Evolutionary conservation across 331 rosid species (phyloP).

Genomic region (Spiraea crenata): DNA sequence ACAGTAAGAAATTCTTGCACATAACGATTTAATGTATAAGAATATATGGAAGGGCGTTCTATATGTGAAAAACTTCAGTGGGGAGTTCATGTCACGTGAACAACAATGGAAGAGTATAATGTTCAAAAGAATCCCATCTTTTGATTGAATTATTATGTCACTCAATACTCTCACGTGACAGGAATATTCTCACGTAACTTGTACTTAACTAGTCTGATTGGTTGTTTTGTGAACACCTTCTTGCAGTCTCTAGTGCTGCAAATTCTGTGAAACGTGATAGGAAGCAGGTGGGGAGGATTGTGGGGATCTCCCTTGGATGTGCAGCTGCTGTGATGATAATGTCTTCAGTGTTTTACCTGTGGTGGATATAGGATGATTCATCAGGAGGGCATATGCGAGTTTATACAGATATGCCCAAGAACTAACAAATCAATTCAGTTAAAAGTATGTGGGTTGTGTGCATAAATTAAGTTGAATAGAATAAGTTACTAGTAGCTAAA

Average conservation of each 20-base stretch:
- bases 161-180: too few relatives aligned
- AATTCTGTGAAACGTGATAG: constrained; percentile 16
- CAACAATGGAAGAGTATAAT: too few relatives aligned
- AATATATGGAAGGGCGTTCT: too few relatives aligned
- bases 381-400: constrained; percentile 11
- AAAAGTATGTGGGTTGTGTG: neutral
- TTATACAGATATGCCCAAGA: constrained; percentile 8
- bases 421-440: neutral
- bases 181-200: too few relatives aligned
- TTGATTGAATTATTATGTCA: too few relatives aligned
- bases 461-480: too few relatives aligned
- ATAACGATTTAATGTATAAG: too few relatives aligned
- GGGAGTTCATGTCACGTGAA: too few relatives aligned
- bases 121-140: too few relatives aligned
- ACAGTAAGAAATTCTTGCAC: neutral
- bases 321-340: constrained; percentile 21
- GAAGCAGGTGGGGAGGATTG: constrained; percentile 22
- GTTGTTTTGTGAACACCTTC: neutral
- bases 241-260: constrained; percentile 11
- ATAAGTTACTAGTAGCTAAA: too few relatives aligned
- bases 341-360: constrained; percentile 15
- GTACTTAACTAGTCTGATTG: neutral
- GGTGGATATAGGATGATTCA: constrained; percentile 20
- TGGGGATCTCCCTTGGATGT: constrained; percentile 27
- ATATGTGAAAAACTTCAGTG: too few relatives aligned